Base-by-base conservation (phyloP, 2,329 filamentous ascomycete species). In the Cercospora beticola region DNA sequence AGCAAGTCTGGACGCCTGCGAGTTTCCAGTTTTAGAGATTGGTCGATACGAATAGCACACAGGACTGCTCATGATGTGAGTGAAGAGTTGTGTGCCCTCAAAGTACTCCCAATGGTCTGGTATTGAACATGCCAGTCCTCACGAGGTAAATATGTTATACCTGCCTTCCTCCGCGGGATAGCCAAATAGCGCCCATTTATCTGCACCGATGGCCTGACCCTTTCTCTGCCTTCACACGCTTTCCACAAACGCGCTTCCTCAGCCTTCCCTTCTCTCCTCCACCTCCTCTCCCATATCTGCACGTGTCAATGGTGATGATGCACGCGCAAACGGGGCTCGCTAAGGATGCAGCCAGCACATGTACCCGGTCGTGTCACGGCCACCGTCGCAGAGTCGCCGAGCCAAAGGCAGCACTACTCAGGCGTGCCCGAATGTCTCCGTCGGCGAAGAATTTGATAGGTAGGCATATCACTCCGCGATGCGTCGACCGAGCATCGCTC, bases 341-440 rank as follows among this genome's bases (percentile, higher is more conserved):
- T 7, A 9, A 18, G 54, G 33, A 57, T 31, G 28, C 54, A 8
- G 54, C 54, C 21, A 14, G 54, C 54, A 57, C 54, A 26, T 9
- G 21, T 28, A 57, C 54, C 54, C 54, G 54, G 54, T 57, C 28
- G 54, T 57, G 54, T 28, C 40, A 49, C 60, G 23, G 23, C 58
- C 40, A 10, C 58, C 23, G 58, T 26, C 30, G 12, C 31, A 36
- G 18, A 63, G 26, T 57, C 49, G 62, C 62, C 62, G 62, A 30
- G 61, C 61, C 43, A 21, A 61, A 36, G 58, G 59, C 59, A 62
- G 21, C n/a, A 54, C 40, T 49, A 46, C 61, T 33, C 43, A 52
- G n/a, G 33, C 26, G 21, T 6, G 62, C 62, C 62, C 62, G 62
- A 64, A 54, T 57, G 49, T 64, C 62, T 64, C 62, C 62, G 62